Evolutionary conservation across 2,329 filamentous ascomycete species (phyloP).

Genomic region (Stenocarpella maydis): DNA sequence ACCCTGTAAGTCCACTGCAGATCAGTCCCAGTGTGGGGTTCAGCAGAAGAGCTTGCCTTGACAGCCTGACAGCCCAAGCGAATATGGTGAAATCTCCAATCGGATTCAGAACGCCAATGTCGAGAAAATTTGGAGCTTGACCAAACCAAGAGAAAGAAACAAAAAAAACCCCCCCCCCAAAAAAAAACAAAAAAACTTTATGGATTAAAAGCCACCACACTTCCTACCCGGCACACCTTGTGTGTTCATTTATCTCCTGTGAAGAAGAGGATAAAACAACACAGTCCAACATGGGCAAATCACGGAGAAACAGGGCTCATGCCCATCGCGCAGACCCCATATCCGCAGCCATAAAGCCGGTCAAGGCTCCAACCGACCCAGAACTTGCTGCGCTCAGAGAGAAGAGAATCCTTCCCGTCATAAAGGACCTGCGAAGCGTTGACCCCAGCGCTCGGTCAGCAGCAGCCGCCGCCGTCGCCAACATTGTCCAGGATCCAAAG

Average conservation of each 20-base stretch:
- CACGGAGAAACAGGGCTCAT: slow-evolving; percentile 61
- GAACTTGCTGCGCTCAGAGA: slow-evolving; percentile 70
- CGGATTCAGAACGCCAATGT: slow-evolving; percentile 15
- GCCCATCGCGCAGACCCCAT: slow-evolving; percentile 63
- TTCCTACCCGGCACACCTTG: not conserved
- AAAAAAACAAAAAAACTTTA: not conserved
- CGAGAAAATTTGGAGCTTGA: slow-evolving; percentile 12
- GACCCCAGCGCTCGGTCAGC: slow-evolving; percentile 66
- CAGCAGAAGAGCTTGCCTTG: slow-evolving; percentile 9
- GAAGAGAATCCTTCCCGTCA: slow-evolving; percentile 68
- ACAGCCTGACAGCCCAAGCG: slow-evolving; percentile 1
- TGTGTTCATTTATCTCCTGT: not conserved
- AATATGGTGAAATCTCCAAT: slow-evolving; percentile 21
- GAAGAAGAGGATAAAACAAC: not conserved
- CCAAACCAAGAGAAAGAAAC: not conserved
- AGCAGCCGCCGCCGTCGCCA: slow-evolving; percentile 67
- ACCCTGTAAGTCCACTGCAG: slow-evolving; percentile 22
- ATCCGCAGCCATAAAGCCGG: slow-evolving; percentile 52
- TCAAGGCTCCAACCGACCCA: slow-evolving; percentile 69
- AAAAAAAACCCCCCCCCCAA: slow-evolving; percentile 3
- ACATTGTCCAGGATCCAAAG: slow-evolving; percentile 67
- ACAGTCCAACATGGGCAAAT: slow-evolving; percentile 63
- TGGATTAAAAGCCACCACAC: not conserved
- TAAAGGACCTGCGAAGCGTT: slow-evolving; percentile 66
- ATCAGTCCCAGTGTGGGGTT: slow-evolving; percentile 18